A percentile compares a stretch with the other conserved stretches of the same genome.
Conservation (phyloP, 257 asterid species). For the Rehmannia glutinosa region DNA sequence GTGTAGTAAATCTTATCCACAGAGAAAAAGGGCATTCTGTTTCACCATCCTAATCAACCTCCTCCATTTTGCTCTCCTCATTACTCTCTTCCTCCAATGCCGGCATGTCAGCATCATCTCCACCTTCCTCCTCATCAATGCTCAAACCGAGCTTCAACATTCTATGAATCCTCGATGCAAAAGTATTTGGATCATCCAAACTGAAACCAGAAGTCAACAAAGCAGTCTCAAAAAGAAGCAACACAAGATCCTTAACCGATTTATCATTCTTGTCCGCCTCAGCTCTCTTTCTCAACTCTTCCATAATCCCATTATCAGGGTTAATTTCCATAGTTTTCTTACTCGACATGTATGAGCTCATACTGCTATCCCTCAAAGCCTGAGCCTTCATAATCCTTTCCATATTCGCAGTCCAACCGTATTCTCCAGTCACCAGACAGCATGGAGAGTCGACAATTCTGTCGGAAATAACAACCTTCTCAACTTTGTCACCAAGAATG, state of each 20-base stretch:
- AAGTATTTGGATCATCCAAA: constrained; percentile 70
- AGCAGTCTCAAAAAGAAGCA: constrained; percentile 71
- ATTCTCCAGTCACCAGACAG: constrained; percentile 74
- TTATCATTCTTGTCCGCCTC: constrained; percentile 76
- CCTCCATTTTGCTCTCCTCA: constrained; percentile 97
- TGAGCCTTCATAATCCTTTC: constrained; percentile 84
- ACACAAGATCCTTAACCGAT: constrained; percentile 69
- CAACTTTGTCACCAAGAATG: constrained; percentile 67
- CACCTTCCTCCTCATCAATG: constrained; percentile 68
- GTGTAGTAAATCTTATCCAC: too few relatives aligned
- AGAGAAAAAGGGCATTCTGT: too few relatives aligned
- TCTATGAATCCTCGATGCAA: constrained; percentile 65
- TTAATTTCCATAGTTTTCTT: constrained; percentile 90
- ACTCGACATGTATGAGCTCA: constrained; percentile 82
- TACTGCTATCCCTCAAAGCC: constrained; percentile 70
- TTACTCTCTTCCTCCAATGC: constrained; percentile 54
- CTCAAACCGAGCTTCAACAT: constrained; percentile 80
- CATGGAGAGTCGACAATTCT: constrained; percentile 84
- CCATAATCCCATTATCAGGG: constrained; percentile 83
- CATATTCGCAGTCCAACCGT: constrained; percentile 81
- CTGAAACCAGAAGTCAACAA: constrained; percentile 79
- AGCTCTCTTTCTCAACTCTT: constrained; percentile 73
- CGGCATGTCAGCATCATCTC: constrained; percentile 68
- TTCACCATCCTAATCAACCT: constrained; percentile 44
- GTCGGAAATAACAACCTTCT: constrained; percentile 68